Evolutionary conservation across 1,284 basidiomycete species (phyloP), one percentile per base, ranked within the genome.

Genomic region (Ceratobasidium sp.): DNA sequence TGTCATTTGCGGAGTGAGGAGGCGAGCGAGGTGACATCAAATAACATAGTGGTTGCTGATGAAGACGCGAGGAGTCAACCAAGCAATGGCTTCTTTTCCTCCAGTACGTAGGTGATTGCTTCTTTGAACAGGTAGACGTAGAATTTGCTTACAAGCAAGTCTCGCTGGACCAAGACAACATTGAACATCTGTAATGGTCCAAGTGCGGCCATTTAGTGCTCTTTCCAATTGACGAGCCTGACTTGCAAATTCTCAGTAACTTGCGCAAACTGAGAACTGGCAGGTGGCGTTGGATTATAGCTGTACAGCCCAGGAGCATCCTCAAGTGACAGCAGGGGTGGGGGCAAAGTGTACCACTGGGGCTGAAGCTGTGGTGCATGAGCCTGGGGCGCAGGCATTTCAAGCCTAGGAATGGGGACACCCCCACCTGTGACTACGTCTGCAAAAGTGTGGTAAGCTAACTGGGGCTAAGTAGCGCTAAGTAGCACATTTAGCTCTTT

Each of bases 61-160:
- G 78, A 80, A 1, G 40, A 23, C 20, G 79, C 76, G 61, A 94
- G 86, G 65, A 95, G 87, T 66, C 94, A 89, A 5, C 91, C 91
- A 1, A 95, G 86, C 0, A 91, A 88, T 28, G 93, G 91, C 82
- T 95, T 96, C 86, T 93, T 94, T 86, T 98, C 97, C 84, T 99
- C 97, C 28, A 94, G 91, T 17, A 99, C 95, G 84, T 96, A 99
- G 79, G 99, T 96, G 79, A 99, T 93, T 12, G 97, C 97, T 83
- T 98, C 95, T 82, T 93, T 92, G 90, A 98, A 99, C 57, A 99
- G 90, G 85, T 99, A 98, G 78, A 98, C 95, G 83, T 93, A 95
- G 84, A 97, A 97, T 83, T 97, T 95, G 77, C 95, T 91, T 38
- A 96, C 92, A 75, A 96, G 91, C 12, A 91, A 86, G 81, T 96